Evolutionary conservation across 768 basidiomycete species (phyloP).

Genomic region (Tephrocybe sp.): DNA sequence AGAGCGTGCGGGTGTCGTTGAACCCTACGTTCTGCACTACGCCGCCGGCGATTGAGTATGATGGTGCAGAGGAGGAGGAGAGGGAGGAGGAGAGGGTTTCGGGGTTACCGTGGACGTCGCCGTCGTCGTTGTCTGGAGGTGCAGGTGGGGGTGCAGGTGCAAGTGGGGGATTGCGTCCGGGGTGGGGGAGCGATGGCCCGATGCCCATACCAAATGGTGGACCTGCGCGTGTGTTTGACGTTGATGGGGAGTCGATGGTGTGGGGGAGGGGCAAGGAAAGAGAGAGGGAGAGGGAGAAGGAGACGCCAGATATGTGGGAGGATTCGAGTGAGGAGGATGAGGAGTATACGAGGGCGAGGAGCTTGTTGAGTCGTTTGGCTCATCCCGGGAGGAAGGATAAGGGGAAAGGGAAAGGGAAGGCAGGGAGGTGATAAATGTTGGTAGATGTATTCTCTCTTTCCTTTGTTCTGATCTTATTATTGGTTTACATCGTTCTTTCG

Average conservation of each 20-base stretch:
- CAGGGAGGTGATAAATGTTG: neutral
- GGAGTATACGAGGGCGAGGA: conserved; percentile 58
- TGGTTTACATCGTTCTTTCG: neutral
- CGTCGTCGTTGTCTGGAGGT: neutral
- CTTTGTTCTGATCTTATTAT: neutral
- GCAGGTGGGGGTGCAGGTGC: neutral
- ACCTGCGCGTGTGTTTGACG: conserved; percentile 14
- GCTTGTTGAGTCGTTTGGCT: conserved; percentile 37
- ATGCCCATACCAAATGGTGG: conserved; percentile 6
- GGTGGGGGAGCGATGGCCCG: conserved; percentile 12
- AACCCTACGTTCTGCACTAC: conserved; percentile 74
- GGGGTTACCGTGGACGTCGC: neutral
- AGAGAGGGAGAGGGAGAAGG: conserved; percentile 12
- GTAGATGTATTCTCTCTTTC: neutral
- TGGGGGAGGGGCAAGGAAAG: conserved; percentile 2
- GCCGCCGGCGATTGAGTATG: conserved; percentile 62
- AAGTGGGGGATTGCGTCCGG: conserved; percentile 2
- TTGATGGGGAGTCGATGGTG: neutral
- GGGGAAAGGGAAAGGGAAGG: neutral
- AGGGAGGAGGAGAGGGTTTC: neutral
- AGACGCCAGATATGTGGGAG: conserved; percentile 51
- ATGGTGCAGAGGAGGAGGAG: conserved; percentile 33
- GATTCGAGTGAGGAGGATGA: conserved; percentile 78
- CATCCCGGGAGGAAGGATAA: neutral
- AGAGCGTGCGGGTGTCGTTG: conserved; percentile 78